Percentiles rank a stretch among this genome's conserved stretches.
Evolutionary conservation across 129 eudicot species (phyloP).

Genomic region (Glebionis coronaria): DNA sequence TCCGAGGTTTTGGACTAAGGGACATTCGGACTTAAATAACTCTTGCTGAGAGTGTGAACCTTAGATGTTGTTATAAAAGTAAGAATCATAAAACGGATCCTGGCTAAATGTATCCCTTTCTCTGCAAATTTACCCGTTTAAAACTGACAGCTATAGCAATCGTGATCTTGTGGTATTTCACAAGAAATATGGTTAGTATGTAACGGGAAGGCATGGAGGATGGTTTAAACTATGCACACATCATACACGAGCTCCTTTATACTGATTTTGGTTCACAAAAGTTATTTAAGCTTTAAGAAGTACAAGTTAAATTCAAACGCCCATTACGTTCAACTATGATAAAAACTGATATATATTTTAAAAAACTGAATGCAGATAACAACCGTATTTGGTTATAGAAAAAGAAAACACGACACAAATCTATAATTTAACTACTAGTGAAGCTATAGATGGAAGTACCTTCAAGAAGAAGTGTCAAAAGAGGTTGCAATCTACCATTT

Average conservation of each 20-base stretch:
- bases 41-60: not conserved
- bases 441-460: slow-evolving; percentile 34
- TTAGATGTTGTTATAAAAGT: not conserved
- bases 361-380: not conserved
- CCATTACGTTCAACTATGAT: not conserved
- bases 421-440: not conserved
- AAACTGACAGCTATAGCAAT: not conserved
- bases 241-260: not conserved
- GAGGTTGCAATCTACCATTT: slow-evolving; percentile 88
- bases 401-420: not conserved
- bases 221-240: not conserved
- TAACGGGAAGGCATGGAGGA: not conserved
- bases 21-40: not conserved
- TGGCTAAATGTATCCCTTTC: not conserved
- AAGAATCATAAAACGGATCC: not conserved
- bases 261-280: not conserved
- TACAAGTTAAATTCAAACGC: slow-evolving; percentile 1
- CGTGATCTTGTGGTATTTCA: not conserved
- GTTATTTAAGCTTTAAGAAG: not conserved
- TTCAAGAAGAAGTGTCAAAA: slow-evolving; percentile 75
- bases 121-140: not conserved
- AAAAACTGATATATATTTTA: no score
- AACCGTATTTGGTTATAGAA: not conserved
- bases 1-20: no score
- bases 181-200: not conserved